Percentiles rank a stretch among this genome's conserved stretches.
Conservation (phyloP, 2,329 filamentous ascomycete species). For the Calonectria montana region DNA sequence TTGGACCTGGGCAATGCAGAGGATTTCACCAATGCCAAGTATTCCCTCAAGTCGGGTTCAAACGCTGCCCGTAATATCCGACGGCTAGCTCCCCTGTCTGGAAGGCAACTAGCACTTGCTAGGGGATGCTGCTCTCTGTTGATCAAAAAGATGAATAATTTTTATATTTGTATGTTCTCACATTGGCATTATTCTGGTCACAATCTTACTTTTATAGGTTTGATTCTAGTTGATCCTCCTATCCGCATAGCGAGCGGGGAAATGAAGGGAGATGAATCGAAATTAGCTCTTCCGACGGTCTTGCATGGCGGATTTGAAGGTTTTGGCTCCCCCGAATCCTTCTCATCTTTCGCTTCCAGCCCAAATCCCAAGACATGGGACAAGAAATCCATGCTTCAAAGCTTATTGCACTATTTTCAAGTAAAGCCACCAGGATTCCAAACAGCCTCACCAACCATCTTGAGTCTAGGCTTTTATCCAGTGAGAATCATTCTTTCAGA, state of each 20-base stretch:
- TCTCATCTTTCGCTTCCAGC: neutral
- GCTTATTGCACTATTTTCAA: constrained; percentile 18
- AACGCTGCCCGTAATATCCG: constrained; percentile 15
- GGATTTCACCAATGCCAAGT: neutral
- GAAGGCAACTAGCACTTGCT: constrained; percentile 11
- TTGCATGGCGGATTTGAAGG: constrained; percentile 18
- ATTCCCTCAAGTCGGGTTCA: constrained; percentile 10
- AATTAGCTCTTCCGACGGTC: neutral
- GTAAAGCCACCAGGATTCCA: neutral
- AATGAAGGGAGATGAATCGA: neutral
- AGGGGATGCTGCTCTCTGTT: constrained; percentile 15
- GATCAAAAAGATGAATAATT: neutral
- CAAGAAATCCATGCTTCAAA: constrained; percentile 3
- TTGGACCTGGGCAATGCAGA: constrained; percentile 24
- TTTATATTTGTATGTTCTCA: neutral
- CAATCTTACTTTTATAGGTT: neutral
- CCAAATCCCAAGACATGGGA: neutral
- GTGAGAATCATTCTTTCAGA: constrained; percentile 30
- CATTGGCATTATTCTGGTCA: neutral
- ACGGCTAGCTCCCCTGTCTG: neutral
- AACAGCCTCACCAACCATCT: constrained; percentile 4
- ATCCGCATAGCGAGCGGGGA: neutral
- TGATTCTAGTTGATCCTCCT: constrained; percentile 14
- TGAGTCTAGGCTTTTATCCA: constrained; percentile 31
- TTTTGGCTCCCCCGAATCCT: neutral